A percentile compares a stretch with the other conserved stretches of the same genome.
These are phyloP conservation scores for Stachybotrys chartarum DNA, from an alignment of 2,329 filamentous ascomycete genomes.

Conservation along the genomic window DNA sequence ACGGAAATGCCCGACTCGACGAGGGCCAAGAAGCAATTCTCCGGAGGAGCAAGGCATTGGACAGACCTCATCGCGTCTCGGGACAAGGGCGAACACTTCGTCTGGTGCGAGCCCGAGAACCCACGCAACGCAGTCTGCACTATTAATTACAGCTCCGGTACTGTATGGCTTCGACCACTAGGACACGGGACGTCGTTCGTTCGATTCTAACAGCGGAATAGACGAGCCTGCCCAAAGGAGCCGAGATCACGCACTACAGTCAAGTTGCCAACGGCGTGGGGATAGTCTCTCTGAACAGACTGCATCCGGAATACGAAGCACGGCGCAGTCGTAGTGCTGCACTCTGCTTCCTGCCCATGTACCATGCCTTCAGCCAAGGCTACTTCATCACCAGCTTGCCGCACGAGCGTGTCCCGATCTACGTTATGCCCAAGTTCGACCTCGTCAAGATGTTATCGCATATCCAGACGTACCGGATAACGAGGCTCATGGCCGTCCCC, in stretches of 20 bases:
- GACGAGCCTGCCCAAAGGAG: slow-evolving; percentile 78
- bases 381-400: slow-evolving; percentile 56
- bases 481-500: slow-evolving; percentile 60
- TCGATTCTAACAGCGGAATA: slow-evolving; percentile 5
- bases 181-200: background rate
- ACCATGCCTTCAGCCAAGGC: slow-evolving; percentile 67
- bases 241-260: slow-evolving; percentile 71
- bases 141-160: slow-evolving; percentile 74
- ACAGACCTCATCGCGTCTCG: slow-evolving; percentile 47
- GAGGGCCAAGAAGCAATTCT: slow-evolving; percentile 6
- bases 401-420: slow-evolving; percentile 55
- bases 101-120: slow-evolving; percentile 52
- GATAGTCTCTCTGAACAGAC: slow-evolving; percentile 34
- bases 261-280: slow-evolving; percentile 66
- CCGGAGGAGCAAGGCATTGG: slow-evolving; percentile 45
- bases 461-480: slow-evolving; percentile 62
- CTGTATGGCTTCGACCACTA: slow-evolving; percentile 26
- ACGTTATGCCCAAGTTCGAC: slow-evolving; percentile 74
- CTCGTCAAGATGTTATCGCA: slow-evolving; percentile 64
- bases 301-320: slow-evolving; percentile 41
- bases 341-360: slow-evolving; percentile 70
- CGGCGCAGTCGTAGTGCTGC: slow-evolving; percentile 29
- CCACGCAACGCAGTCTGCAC: slow-evolving; percentile 50
- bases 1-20: slow-evolving; percentile 38
- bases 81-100: slow-evolving; percentile 47